These are phyloP conservation scores for Termitomyces sp. DNA, from an alignment of 768 basidiomycete genomes.

Conservation along the genomic window DNA sequence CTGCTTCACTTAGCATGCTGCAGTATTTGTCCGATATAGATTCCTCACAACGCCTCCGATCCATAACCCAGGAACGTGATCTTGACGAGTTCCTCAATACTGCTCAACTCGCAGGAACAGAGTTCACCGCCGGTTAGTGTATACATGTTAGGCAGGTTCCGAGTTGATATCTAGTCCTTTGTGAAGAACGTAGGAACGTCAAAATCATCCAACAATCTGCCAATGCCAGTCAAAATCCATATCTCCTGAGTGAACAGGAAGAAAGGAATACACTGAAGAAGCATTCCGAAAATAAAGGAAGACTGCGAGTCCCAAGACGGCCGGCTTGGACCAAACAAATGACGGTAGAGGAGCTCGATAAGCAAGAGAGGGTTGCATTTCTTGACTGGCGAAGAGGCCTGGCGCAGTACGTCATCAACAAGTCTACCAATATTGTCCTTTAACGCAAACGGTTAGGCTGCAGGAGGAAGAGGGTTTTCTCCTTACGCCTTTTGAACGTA, in stretches of 20 bases:
- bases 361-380: conserved; percentile 86
- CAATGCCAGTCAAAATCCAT: conserved; percentile 67
- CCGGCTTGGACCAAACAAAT: conserved; percentile 86
- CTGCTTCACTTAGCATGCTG: conserved; percentile 2
- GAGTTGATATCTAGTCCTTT: conserved; percentile 1
- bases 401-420: conserved; percentile 66
- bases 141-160: background rate
- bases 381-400: conserved; percentile 90
- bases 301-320: conserved; percentile 83
- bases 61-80: conserved; percentile 94
- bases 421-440: background rate
- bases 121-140: conserved; percentile 85
- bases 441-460: conserved; percentile 43
- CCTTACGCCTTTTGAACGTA: conserved; percentile 96
- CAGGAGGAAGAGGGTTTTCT: conserved; percentile 85
- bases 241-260: conserved; percentile 77
- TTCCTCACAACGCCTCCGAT: conserved; percentile 64
- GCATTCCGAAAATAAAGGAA: conserved; percentile 67
- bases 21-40: conserved; percentile 80
- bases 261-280: conserved; percentile 69
- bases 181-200: conserved; percentile 69
- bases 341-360: conserved; percentile 73
- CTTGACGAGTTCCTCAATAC: conserved; percentile 95
- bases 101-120: conserved; percentile 89
- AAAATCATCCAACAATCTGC: conserved; percentile 66